A percentile compares a stretch with the other conserved stretches of the same genome.
Evolutionary conservation across 2,329 filamentous ascomycete species (phyloP).

Genomic region (Botryotinia globosa): DNA sequence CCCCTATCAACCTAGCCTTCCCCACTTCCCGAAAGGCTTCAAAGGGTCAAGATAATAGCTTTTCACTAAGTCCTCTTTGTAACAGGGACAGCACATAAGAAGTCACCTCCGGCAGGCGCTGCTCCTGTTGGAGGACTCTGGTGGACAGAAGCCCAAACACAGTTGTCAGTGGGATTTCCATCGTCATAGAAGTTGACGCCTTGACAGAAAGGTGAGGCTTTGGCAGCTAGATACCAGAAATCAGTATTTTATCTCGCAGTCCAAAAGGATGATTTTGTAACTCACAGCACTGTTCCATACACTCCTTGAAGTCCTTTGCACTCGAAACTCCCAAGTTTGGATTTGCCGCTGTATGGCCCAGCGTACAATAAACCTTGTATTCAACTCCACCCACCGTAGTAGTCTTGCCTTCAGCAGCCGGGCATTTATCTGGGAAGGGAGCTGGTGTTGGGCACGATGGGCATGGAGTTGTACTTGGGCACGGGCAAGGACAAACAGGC

Average conservation of each 20-base stretch:
- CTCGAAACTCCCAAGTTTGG: conserved; percentile 8
- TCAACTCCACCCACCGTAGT: background rate
- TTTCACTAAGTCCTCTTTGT: conserved; percentile 1
- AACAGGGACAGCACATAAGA: conserved; percentile 6
- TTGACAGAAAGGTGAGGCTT: background rate
- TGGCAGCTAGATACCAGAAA: background rate
- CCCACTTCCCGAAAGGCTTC: background rate
- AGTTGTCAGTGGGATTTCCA: conserved; percentile 8
- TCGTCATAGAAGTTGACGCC: conserved; percentile 10
- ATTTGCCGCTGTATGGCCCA: conserved; percentile 1
- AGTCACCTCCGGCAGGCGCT: background rate
- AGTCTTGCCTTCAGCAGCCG: background rate
- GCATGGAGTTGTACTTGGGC: background rate
- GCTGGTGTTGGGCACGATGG: background rate
- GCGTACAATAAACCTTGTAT: conserved; percentile 4
- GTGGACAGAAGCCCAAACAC: background rate
- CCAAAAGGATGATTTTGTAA: background rate
- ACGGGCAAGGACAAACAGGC: conserved; percentile 1
- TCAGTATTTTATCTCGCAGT: background rate
- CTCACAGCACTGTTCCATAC: conserved; percentile 18
- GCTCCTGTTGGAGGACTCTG: background rate
- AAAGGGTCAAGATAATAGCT: background rate
- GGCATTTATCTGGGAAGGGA: conserved; percentile 2
- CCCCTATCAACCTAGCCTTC: too few species aligned
- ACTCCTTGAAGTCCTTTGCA: conserved; percentile 12